Evolutionary conservation across 495 filamentous ascomycete species (phyloP).

Genomic region (Neurospora sp.): DNA sequence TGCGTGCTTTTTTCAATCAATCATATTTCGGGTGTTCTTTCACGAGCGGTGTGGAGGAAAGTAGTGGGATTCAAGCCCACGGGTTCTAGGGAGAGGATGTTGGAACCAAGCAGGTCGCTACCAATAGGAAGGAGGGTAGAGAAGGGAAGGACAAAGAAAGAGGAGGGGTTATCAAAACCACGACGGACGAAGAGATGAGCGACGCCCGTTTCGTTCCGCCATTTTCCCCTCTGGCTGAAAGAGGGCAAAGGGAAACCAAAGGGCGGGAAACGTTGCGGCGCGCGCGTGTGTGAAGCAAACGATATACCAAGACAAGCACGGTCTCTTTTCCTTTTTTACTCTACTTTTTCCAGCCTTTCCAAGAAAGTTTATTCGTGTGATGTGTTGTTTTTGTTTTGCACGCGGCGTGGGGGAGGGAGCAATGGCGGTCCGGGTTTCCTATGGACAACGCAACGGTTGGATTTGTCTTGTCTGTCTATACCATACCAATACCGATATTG

Average conservation of each 20-base stretch:
- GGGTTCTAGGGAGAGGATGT: neutral
- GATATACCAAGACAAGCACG: slow-evolving; percentile 6
- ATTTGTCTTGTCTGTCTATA: neutral
- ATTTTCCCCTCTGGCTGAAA: neutral
- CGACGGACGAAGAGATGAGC: slow-evolving; percentile 3
- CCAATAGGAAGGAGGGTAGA: neutral
- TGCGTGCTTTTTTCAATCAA: neutral
- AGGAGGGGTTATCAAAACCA: neutral
- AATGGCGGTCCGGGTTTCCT: neutral
- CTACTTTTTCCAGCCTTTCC: neutral
- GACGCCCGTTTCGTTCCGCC: neutral
- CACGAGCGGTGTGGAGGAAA: neutral
- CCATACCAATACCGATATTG: neutral
- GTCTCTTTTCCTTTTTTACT: slow-evolving; percentile 2
- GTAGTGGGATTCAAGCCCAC: neutral
- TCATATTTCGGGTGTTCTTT: neutral
- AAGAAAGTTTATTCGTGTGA: neutral
- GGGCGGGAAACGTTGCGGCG: slow-evolving; percentile 1
- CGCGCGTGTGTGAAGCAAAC: neutral
- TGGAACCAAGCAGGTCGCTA: neutral
- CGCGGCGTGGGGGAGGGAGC: neutral
- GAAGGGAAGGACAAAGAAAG: neutral
- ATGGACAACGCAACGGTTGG: neutral
- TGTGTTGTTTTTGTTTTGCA: neutral
- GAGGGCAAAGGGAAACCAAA: neutral